Conservation (phyloP, 495 filamentous ascomycete genomes). For the Aspergillus bridgeri region DNA sequence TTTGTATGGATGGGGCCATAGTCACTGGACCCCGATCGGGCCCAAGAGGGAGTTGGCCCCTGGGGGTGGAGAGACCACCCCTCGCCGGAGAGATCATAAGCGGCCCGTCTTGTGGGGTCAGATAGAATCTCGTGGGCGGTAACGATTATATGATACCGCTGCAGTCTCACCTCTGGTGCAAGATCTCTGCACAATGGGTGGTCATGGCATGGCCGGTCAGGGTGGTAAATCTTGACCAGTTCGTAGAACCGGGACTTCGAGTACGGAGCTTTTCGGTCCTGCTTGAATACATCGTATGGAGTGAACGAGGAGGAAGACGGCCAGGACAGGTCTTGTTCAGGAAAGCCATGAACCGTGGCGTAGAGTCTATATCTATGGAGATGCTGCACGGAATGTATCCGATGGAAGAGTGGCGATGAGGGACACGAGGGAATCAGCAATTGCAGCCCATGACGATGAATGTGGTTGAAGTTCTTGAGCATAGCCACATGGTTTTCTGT, state of each 20-base stretch:
- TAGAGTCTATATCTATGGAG: constrained; percentile 20
- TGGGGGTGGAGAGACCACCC: constrained; percentile 64
- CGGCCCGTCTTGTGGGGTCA: constrained; percentile 68
- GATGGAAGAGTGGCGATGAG: constrained; percentile 14
- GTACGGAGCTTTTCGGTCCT: constrained; percentile 62
- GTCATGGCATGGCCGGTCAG: constrained; percentile 61
- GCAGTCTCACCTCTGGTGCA: constrained; percentile 57
- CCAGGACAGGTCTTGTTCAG: constrained; percentile 33
- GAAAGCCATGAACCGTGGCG: constrained; percentile 28
- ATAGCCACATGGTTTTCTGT: constrained; percentile 39
- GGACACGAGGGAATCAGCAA: constrained; percentile 26
- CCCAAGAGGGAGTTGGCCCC: constrained; percentile 12
- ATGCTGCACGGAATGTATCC: not conserved
- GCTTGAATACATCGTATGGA: constrained; percentile 84
- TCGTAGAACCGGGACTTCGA: constrained; percentile 81
- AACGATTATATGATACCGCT: constrained; percentile 84
- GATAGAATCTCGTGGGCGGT: constrained; percentile 88
- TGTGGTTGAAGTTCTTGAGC: constrained; percentile 31
- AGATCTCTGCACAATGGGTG: constrained; percentile 48
- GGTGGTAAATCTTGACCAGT: constrained; percentile 93
- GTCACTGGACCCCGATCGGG: constrained; percentile 20
- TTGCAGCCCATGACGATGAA: constrained; percentile 25
- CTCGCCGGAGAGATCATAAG: constrained; percentile 76
- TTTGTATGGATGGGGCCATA: constrained; percentile 62
- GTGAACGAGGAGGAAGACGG: constrained; percentile 48